Base-by-base conservation (phyloP, 768 basidiomycete genomes). In the Pulveroboletus sp. region DNA sequence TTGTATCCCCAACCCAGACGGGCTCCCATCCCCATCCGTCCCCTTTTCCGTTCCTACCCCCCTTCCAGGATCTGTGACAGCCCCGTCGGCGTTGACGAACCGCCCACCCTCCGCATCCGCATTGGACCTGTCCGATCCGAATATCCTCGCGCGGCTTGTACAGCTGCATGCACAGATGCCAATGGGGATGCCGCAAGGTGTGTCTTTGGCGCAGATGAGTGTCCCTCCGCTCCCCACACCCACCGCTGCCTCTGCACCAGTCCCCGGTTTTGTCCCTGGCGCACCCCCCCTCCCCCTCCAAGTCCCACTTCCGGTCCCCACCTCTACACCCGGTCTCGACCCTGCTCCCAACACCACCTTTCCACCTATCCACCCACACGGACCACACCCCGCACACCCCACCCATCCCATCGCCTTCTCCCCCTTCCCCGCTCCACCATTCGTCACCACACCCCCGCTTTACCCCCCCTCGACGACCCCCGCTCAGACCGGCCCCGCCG, bases 91-190 rank as follows among this genome's bases (percentile, higher is more conserved):
- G 5, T 2, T n/a, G 23, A 6, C 45, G 33, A 32, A 23, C 32
- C 48, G 27, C n/a, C 36, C 53, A 3, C 40, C 43, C 1, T 48
- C 52, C 1, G 43, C 43, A 1, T 48, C 52, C 1, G 43, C 42
- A 1, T 17, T 62, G 16, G 65, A 68, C 42, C 24, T 56, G 1
- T 52, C 59, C 4, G 66, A 66, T 45, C 66, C 62, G 0, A 48
- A 19, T 21, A 36, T 62, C 33, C 20, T 68, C 4, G 54, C 51
- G 2, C 64, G 61, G 20, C 45, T 68, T 9, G 56, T 48, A 31
- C 64, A 66, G 31, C 41, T 60, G 20, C 63, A 68, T 10, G 47
- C 51, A 3, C 63, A 65, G 40, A 29, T 46, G 2, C 61, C n/a
- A n/a, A n/a, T n/a, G n/a, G n/a, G n/a, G n/a, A n/a, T n/a, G n/a